Percentiles rank a stretch among this genome's conserved stretches.
Conservation (phyloP, 805 yeast species). For the Candida dajiaensis region DNA sequence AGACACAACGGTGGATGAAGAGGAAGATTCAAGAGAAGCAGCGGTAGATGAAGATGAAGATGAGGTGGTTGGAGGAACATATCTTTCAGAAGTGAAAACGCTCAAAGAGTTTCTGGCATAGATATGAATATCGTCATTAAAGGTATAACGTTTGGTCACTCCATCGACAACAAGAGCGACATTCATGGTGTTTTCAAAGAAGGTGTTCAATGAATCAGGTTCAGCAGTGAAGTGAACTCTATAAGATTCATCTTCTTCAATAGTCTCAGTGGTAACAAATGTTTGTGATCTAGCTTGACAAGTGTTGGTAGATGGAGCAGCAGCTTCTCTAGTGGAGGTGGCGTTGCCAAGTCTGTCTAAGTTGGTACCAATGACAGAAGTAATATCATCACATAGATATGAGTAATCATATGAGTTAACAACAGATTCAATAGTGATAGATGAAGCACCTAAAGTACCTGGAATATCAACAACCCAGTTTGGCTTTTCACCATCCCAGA, state of each 20-base stretch:
- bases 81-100: neutral
- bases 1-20: neutral
- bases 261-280: neutral
- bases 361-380: conserved; percentile 1
- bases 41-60: neutral
- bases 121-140: neutral
- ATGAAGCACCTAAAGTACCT: conserved; percentile 6
- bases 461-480: conserved; percentile 7
- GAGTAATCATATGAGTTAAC: neutral
- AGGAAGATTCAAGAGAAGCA: neutral
- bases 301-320: neutral
- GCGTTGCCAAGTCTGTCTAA: conserved; percentile 2
- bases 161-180: conserved; percentile 1
- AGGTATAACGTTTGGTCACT: neutral
- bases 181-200: neutral
- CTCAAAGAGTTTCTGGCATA: too few relatives aligned
- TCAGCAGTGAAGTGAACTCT: neutral
- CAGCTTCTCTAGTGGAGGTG: conserved; percentile 3
- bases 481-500: conserved; percentile 1
- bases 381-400: conserved; percentile 1
- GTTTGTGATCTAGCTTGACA: neutral
- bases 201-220: neutral
- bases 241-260: neutral
- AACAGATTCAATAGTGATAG: neutral
- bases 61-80: neutral